Conservation (phyloP, 2,329 filamentous ascomycete genomes). For the Fonsecaea pedrosoi region DNA sequence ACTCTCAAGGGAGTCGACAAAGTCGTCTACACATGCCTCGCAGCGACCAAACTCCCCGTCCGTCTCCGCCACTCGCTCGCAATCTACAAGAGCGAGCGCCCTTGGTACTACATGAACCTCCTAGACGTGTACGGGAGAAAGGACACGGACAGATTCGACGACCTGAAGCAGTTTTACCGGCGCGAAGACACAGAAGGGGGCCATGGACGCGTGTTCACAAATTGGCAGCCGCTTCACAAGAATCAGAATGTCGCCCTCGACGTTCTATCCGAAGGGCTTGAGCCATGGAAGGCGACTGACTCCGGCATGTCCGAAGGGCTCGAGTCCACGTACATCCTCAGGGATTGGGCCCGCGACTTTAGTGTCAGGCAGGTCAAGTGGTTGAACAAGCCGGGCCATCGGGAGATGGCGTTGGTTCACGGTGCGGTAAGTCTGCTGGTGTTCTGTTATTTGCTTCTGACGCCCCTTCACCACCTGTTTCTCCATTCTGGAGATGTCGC, state of each 20-base stretch:
- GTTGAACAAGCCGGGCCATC: not conserved
- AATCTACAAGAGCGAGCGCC: not conserved
- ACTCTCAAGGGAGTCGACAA: constrained; percentile 16
- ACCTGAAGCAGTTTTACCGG: constrained; percentile 1
- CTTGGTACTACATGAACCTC: not conserved
- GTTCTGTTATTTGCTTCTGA: not conserved
- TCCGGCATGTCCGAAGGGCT: not conserved
- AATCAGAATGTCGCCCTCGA: not conserved
- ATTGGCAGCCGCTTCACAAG: not conserved
- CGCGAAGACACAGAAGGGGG: not conserved
- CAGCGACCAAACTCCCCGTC: constrained; percentile 1
- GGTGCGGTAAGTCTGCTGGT: constrained; percentile 1
- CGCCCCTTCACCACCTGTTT: not conserved
- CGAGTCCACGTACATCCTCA: not conserved
- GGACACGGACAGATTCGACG: not conserved
- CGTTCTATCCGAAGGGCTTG: not conserved
- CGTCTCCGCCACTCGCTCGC: constrained; percentile 11
- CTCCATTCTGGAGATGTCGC: too few relatives aligned
- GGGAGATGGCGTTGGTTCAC: constrained; percentile 11
- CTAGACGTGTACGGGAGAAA: not conserved
- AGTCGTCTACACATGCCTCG: constrained; percentile 10
- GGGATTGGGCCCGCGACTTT: not conserved
- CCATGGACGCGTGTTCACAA: not conserved
- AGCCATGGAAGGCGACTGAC: not conserved
- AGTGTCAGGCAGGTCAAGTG: constrained; percentile 4